phyloP scores from a whole-genome alignment of 1,139 yeast genomes.

The Schwanniomyces etchellsii region DNA sequence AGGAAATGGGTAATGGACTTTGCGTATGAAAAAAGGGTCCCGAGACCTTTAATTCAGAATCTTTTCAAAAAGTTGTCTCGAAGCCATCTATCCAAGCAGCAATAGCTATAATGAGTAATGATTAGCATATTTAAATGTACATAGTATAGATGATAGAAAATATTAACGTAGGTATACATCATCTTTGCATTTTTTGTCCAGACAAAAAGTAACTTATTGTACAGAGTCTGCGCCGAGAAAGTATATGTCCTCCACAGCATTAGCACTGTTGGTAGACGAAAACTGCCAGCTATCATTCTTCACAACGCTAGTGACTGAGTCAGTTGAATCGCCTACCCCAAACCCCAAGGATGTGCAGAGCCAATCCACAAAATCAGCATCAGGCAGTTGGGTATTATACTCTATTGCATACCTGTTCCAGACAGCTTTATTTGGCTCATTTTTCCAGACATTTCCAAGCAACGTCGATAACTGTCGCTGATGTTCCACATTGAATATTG shows the following conservation, averaged over 20 bases:
- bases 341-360: conserved; percentile 7
- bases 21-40: conserved; percentile 9
- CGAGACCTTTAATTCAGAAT: conserved; percentile 4
- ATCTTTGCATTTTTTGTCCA: too few species aligned
- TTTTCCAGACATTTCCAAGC: conserved; percentile 24
- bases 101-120: too few species aligned
- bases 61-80: conserved; percentile 6
- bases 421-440: conserved; percentile 16
- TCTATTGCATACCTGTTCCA: conserved; percentile 29
- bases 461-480: conserved; percentile 19
- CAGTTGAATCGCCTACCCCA: neutral
- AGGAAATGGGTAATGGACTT: conserved; percentile 9
- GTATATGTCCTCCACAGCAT: conserved; percentile 9
- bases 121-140: neutral
- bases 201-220: too few species aligned
- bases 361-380: conserved; percentile 18
- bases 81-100: neutral
- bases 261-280: conserved; percentile 5
- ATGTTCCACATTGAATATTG: conserved; percentile 15
- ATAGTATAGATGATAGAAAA: too few species aligned
- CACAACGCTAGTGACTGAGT: conserved; percentile 5
- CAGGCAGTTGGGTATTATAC: conserved; percentile 15
- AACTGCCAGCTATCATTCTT: conserved; percentile 7
- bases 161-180: too few species aligned
- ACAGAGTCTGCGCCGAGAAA: too few species aligned